Evolutionary conservation across 495 filamentous ascomycete species (phyloP), one percentile per base, ranked within the genome.

Genomic region (Bryoglossum gracile): DNA sequence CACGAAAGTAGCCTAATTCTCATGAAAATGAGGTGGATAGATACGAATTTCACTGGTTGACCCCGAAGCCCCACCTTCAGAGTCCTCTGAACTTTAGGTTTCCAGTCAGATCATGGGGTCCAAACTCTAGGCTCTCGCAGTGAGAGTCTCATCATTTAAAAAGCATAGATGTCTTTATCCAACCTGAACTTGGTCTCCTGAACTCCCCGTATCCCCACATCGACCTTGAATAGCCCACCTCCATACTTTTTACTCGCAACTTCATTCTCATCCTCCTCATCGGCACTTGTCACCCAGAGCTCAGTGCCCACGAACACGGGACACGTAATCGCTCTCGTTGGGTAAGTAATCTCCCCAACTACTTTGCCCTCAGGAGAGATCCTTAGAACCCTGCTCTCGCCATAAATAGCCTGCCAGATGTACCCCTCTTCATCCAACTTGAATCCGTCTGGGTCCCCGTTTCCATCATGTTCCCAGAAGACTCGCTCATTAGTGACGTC

Each of bases 351-450:
- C 68, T 83, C 70, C 14, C 83, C 83, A 16, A 85, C 68, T 18
- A 89, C 61, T 58, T 79, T 68, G 2, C 84, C 84, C 25, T 71
- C 66, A 3, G 80, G 74, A 5, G 73, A 77, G 53, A 90, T 77
- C 60, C 81, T 80, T 41, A 89, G 62, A 14, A 91, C 78, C 38
- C 75, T 72, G 40, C 74, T 65, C 54, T 82, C 84, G 36, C 84
- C 84, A 55, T 85, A 87, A 24, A 89, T 70, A n/a, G 84, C 83
- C 48, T 77, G 78, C 87, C 87, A 90, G 22, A 91, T 68, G 54
- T 80, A 80, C 1, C 83, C 87, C 10, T 85, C 77, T 10, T 62
- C 71, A 56, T 92, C 87, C 43, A 89, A 76, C 19, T 81, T 74
- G 60, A 83, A 86, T 1, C 86, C 86, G 62, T 90, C 86, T 5